Percentiles rank a stretch among this genome's conserved stretches.
These are phyloP conservation scores for Clathrus columnatus DNA, from an alignment of 768 basidiomycete species.

Conservation along the genomic window DNA sequence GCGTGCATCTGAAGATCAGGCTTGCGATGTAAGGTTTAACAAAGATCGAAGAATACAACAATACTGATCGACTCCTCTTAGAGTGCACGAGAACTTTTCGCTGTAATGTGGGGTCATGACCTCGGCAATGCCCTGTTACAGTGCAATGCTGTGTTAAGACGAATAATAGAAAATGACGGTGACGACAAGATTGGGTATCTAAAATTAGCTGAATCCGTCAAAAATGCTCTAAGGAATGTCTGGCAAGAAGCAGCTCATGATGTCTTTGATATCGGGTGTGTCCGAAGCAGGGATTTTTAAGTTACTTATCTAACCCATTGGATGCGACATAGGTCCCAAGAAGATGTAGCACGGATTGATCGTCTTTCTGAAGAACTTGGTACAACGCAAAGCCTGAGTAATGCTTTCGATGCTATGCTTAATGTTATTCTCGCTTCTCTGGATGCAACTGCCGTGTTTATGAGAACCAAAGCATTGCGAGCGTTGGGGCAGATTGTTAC, in stretches of 20 bases:
- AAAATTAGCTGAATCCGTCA: conserved; percentile 46
- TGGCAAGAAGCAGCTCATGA: conserved; percentile 65
- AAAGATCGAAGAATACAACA: neutral
- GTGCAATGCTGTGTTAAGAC: conserved; percentile 40
- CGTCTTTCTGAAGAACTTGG: conserved; percentile 68
- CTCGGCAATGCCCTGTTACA: conserved; percentile 61
- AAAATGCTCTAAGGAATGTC: conserved; percentile 55
- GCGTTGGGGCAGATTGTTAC: conserved; percentile 86
- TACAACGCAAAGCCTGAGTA: conserved; percentile 62
- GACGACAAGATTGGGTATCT: conserved; percentile 26
- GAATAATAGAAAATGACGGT: conserved; percentile 23
- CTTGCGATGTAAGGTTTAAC: conserved; percentile 54
- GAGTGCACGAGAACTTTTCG: conserved; percentile 80
- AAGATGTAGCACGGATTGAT: conserved; percentile 63
- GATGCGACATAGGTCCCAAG: conserved; percentile 49
- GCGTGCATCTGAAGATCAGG: conserved; percentile 68
- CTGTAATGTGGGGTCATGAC: conserved; percentile 76
- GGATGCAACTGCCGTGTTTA: conserved; percentile 81
- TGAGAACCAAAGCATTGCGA: conserved; percentile 89
- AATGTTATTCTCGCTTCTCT: conserved; percentile 69
- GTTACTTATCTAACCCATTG: neutral
- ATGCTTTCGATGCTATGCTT: conserved; percentile 78
- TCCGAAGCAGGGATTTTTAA: conserved; percentile 8
- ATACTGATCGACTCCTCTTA: conserved; percentile 21
- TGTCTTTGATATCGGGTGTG: conserved; percentile 78